phyloP scores from a whole-genome alignment of 371 early-diverging fungal species.

The Mortierella sp. region DNA sequence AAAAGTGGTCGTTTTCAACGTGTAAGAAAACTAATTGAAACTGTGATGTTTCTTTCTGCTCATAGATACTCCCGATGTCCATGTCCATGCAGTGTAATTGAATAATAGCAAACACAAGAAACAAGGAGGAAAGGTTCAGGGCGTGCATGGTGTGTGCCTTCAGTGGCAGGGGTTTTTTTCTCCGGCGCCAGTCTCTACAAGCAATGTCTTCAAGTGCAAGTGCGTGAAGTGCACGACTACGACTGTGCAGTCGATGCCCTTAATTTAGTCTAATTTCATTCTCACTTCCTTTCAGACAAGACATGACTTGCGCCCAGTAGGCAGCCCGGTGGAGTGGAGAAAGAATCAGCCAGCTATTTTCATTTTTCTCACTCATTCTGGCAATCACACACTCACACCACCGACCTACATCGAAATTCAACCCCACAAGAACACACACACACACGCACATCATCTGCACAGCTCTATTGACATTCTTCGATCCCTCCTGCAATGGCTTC shows the following conservation, averaged over 20 bases:
- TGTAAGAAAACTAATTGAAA: too few species aligned
- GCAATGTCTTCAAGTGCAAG: neutral
- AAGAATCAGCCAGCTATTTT: neutral
- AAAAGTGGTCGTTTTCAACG: too few species aligned
- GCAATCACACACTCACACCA: neutral
- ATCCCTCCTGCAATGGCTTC: slow-evolving; percentile 34
- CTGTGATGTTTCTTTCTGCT: neutral
- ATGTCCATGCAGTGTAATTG: neutral
- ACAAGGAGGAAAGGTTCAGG: neutral
- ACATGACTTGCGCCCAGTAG: neutral
- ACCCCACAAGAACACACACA: neutral
- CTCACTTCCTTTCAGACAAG: neutral
- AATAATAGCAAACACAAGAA: neutral
- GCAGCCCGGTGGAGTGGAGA: neutral
- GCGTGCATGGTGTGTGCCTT: neutral
- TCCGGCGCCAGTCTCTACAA: neutral
- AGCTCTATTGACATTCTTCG: slow-evolving; percentile 11
- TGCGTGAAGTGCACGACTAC: neutral
- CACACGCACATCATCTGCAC: slow-evolving; percentile 2
- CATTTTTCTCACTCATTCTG: neutral
- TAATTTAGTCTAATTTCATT: neutral
- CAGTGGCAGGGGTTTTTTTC: neutral
- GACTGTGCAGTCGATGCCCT: slow-evolving; percentile 8
- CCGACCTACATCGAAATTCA: neutral
- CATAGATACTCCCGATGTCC: neutral